Evolutionary conservation across 805 yeast species (phyloP).

Genomic region (Teunomyces kruisii): DNA sequence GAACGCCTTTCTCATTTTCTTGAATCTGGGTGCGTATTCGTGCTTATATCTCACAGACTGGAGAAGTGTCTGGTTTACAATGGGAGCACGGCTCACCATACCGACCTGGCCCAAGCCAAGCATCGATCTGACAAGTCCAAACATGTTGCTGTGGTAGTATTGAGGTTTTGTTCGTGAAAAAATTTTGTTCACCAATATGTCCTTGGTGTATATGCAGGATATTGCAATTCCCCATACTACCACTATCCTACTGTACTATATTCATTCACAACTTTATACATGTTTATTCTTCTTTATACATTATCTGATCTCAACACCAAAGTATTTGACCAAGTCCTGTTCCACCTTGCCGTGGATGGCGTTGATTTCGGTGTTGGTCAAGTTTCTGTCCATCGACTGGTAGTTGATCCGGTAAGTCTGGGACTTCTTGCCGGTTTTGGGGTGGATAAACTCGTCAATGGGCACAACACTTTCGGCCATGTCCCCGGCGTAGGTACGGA

Average conservation of each 20-base stretch:
- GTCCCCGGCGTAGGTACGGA: slow-evolving; percentile 81
- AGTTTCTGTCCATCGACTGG: slow-evolving; percentile 92
- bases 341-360: slow-evolving; percentile 67
- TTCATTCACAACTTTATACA: too few relatives aligned
- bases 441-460: slow-evolving; percentile 82
- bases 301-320: slow-evolving; percentile 56
- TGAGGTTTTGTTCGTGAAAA: background rate
- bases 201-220: background rate
- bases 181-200: background rate
- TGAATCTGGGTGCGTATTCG: slow-evolving; percentile 77
- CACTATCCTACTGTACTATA: too few relatives aligned
- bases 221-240: background rate
- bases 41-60: slow-evolving; percentile 50
- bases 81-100: background rate
- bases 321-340: slow-evolving; percentile 48
- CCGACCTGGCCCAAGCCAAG: slow-evolving; percentile 5
- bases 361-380: slow-evolving; percentile 85
- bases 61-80: background rate
- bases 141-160: slow-evolving; percentile 8
- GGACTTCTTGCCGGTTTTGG: slow-evolving; percentile 72
- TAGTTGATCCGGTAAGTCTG: slow-evolving; percentile 89
- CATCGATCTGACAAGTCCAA: slow-evolving; percentile 11
- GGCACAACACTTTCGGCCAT: slow-evolving; percentile 81
- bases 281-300: background rate
- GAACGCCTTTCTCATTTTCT: slow-evolving; percentile 69